Evolutionary conservation across 495 filamentous ascomycete genomes (phyloP).

Genomic region (Xylaria curta): DNA sequence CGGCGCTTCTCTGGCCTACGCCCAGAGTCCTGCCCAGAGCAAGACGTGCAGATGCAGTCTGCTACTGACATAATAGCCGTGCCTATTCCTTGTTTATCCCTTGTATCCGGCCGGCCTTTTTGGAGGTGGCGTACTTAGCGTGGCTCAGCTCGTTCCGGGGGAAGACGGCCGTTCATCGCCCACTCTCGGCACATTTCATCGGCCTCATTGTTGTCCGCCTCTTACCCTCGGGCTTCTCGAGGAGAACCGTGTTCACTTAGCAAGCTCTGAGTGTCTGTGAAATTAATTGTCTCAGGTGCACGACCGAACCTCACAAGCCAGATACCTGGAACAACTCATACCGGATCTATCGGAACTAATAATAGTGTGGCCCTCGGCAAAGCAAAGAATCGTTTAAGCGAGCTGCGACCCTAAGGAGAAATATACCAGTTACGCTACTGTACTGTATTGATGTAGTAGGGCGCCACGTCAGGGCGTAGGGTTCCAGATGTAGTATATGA

Average conservation of each 20-base stretch:
- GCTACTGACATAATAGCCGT: neutral
- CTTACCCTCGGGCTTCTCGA: neutral
- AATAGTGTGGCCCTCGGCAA: neutral
- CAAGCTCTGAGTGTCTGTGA: neutral
- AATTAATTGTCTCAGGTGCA: constrained; percentile 6
- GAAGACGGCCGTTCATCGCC: neutral
- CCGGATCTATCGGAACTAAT: constrained; percentile 18
- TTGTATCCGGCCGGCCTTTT: neutral
- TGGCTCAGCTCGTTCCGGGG: constrained; percentile 12
- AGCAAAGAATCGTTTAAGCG: constrained; percentile 15
- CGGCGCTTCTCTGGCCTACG: neutral
- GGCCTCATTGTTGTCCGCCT: neutral
- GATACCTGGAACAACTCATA: neutral
- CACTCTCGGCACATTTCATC: neutral
- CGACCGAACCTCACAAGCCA: neutral
- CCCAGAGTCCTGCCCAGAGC: neutral
- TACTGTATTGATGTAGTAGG: constrained; percentile 11
- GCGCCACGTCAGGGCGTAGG: constrained; percentile 7
- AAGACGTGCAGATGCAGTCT: neutral
- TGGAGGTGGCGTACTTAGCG: constrained; percentile 9
- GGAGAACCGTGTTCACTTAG: neutral
- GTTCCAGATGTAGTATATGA: neutral
- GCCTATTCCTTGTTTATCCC: constrained; percentile 6
- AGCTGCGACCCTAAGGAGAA: constrained; percentile 16
- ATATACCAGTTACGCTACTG: neutral